Conservation (phyloP, 2,329 filamentous ascomycete genomes). For the Aspergillus floridensis region DNA sequence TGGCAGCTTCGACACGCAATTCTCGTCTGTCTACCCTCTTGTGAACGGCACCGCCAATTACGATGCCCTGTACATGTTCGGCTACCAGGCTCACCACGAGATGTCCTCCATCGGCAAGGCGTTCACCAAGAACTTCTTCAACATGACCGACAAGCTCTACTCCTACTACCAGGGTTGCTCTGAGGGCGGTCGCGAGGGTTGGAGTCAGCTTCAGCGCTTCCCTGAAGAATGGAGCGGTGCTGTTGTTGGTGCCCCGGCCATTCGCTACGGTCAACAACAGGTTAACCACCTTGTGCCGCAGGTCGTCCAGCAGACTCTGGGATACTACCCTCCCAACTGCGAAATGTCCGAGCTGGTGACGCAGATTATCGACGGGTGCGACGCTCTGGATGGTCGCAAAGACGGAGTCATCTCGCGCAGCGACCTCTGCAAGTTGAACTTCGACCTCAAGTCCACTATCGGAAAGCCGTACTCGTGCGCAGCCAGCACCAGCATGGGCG, state of each 20-base stretch:
- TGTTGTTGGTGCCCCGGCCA: conserved; percentile 48
- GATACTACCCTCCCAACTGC: conserved; percentile 44
- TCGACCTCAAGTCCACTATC: conserved; percentile 47
- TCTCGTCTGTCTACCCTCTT: conserved; percentile 1
- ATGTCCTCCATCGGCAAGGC: conserved; percentile 49
- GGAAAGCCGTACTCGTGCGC: conserved; percentile 48
- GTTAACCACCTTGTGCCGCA: conserved; percentile 42
- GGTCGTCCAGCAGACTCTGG: conserved; percentile 40
- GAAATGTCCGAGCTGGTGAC: conserved; percentile 43
- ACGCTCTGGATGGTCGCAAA: conserved; percentile 53
- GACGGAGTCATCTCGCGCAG: conserved; percentile 55
- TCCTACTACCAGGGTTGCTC: conserved; percentile 57
- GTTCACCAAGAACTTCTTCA: conserved; percentile 45
- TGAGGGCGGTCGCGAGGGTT: conserved; percentile 54
- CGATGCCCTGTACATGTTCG: conserved; percentile 1
- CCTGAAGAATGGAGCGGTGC: conserved; percentile 48
- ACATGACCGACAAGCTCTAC: conserved; percentile 29
- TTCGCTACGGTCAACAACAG: conserved; percentile 47
- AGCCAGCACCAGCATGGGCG: conserved; percentile 26
- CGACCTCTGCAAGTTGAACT: conserved; percentile 49
- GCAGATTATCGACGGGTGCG: conserved; percentile 54
- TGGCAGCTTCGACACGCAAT: conserved; percentile 4
- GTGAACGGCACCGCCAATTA: conserved; percentile 4
- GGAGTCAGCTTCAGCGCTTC: conserved; percentile 53
- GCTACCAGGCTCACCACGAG: conserved; percentile 52